These are phyloP conservation scores for Guyanaporus albipodus DNA, from an alignment of 768 basidiomycete species.

Conservation along the genomic window DNA sequence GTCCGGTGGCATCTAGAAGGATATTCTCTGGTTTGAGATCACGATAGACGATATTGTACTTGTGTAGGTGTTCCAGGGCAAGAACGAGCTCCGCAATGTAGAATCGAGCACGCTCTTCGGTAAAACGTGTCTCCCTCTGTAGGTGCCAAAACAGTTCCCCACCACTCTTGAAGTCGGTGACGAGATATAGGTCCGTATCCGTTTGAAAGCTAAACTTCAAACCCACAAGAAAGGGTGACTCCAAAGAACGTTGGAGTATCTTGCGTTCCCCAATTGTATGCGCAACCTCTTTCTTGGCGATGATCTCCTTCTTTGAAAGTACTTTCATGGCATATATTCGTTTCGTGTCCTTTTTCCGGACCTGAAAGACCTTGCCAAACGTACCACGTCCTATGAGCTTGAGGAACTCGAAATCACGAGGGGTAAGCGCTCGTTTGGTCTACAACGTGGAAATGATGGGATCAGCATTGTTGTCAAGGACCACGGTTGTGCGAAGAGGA, in stretches of 20 bases:
- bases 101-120: conserved; percentile 90
- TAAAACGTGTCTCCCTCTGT: conserved; percentile 91
- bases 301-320: conserved; percentile 96
- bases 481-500: conserved; percentile 22
- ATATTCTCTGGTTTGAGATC: conserved; percentile 99
- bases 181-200: conserved; percentile 89
- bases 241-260: conserved; percentile 89
- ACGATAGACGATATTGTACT: conserved; percentile 93
- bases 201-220: conserved; percentile 99
- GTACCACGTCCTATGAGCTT: conserved; percentile 98
- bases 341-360: conserved; percentile 95
- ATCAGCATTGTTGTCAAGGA: conserved; percentile 20
- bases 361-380: conserved; percentile 98
- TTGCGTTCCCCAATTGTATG: conserved; percentile 99
- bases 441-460: conserved; percentile 31
- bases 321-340: conserved; percentile 99
- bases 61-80: conserved; percentile 95
- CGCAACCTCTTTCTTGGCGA: conserved; percentile 98
- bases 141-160: conserved; percentile 99
- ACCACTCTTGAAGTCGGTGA: conserved; percentile 98
- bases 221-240: conserved; percentile 96
- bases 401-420: conserved; percentile 96
- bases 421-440: conserved; percentile 85
- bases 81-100: conserved; percentile 95
- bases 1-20: conserved; percentile 94